Base-by-base conservation (phyloP, 345 rosid species). In the Cardamine resedifolia region DNA sequence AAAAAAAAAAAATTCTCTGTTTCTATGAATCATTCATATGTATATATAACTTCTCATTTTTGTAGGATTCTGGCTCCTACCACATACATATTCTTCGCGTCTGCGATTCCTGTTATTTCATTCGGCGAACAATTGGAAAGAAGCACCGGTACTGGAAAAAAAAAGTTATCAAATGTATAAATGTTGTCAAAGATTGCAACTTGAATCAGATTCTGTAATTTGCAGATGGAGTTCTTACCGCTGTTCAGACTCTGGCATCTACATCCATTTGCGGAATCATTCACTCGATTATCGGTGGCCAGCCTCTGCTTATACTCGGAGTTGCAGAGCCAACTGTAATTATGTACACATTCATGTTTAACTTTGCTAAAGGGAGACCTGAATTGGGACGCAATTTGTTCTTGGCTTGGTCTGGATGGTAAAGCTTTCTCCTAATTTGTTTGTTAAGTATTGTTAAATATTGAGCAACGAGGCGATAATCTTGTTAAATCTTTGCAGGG, bases 261-360 rank as follows among this genome's bases (percentile, higher is more conserved):
- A 95, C 99, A 0, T 89, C 96, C 59, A 76, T 90, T 68, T 89
- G 96, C 33, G 99, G 99, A 27, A 77, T 95, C 73, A 85, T 91
- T 49, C 99, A 95, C 84, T 95, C 99, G 3, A 69, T 91, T 68
- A 71, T 91, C 10, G 99, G 99, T 19, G 99, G 99, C 41, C 99
- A 95, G 79, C 97, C 99, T 28, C 76, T 95, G 79, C 89, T 95
- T 84, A 91, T 95, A 31, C 85, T 95, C 7, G 99, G 99, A 56
- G 99, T 95, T 64, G 99, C 99, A 5, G 99, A 95, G 89, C 99
- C 99, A 4, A 95, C 99, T 47, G 99, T 95, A 3, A 88, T 95
- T 63, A 91, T 94, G 98, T 94, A 91, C 70, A 89, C 91, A 10
- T 94, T 94, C 81, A 89, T 94, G 97, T 94, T 94, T 74, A 84